These are phyloP conservation scores for Talaromyces amestolkiae DNA, from an alignment of 2,329 filamentous ascomycete genomes.

Conservation along the genomic window DNA sequence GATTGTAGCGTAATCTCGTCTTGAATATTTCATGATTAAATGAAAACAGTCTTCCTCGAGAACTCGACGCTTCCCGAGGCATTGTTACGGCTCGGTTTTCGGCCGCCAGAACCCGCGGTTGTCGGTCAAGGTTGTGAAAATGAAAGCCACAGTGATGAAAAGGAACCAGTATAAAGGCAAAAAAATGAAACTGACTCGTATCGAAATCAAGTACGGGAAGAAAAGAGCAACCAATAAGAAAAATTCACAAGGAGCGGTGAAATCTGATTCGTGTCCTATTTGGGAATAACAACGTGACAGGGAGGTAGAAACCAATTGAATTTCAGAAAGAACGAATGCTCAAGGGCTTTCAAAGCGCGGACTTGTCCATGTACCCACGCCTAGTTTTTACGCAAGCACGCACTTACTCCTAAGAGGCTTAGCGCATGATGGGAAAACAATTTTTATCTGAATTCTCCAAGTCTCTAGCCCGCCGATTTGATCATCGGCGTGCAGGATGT, in stretches of 20 bases:
- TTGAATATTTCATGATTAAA: too few relatives aligned
- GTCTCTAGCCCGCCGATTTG: not conserved
- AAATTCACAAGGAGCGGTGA: slow-evolving; percentile 4
- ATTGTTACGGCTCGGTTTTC: not conserved
- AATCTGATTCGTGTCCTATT: slow-evolving; percentile 6
- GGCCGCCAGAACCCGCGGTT: not conserved
- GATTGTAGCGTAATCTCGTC: not conserved
- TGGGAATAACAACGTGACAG: not conserved
- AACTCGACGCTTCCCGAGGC: not conserved
- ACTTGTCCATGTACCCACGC: not conserved
- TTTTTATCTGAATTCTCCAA: not conserved
- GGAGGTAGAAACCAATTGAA: not conserved
- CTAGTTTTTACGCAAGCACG: not conserved
- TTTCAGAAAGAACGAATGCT: not conserved
- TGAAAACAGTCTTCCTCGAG: not conserved
- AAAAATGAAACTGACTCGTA: not conserved
- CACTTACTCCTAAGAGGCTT: not conserved
- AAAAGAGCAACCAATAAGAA: slow-evolving; percentile 4
- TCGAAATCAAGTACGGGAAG: not conserved
- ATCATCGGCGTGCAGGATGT: not conserved
- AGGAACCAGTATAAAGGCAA: not conserved
- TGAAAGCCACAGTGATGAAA: not conserved
- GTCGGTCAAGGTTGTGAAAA: not conserved
- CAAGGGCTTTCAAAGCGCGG: not conserved
- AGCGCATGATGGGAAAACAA: not conserved